phyloP scores from a whole-genome alignment of 768 basidiomycete genomes.

The Boletus reticulatus region DNA sequence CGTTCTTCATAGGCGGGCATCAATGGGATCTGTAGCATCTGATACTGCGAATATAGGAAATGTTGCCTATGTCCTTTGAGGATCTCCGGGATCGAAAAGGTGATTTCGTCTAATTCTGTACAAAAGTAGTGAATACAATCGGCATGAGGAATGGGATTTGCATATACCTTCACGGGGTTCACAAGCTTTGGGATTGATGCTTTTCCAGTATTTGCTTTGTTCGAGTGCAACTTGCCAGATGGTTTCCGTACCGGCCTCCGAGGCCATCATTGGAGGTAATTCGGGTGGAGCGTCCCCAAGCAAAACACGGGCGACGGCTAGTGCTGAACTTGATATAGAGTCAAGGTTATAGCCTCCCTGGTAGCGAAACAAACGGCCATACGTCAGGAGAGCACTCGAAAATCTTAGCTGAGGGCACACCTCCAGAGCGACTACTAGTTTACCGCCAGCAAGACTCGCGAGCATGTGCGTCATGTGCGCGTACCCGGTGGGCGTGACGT shows the following conservation, averaged over 20 bases:
- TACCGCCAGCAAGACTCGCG: conserved; percentile 81
- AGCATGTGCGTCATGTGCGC: conserved; percentile 99
- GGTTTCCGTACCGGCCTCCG: conserved; percentile 82
- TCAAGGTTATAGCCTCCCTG: conserved; percentile 96
- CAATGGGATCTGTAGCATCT: conserved; percentile 81
- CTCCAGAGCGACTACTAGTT: conserved; percentile 91
- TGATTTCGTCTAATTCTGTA: conserved; percentile 58
- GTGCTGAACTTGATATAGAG: conserved; percentile 81
- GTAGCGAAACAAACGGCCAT: neutral
- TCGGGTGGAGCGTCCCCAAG: conserved; percentile 84
- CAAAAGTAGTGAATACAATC: neutral
- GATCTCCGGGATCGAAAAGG: conserved; percentile 75
- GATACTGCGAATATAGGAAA: conserved; percentile 70
- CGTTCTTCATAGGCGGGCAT: conserved; percentile 65
- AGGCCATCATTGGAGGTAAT: conserved; percentile 69
- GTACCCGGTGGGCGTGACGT: conserved; percentile 89
- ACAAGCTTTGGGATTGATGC: conserved; percentile 74
- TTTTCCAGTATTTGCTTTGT: conserved; percentile 92
- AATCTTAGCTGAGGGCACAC: conserved; percentile 40
- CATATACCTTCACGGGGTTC: conserved; percentile 75
- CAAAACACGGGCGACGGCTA: conserved; percentile 86
- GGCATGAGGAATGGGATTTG: neutral
- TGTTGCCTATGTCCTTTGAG: conserved; percentile 89
- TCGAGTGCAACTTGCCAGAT: conserved; percentile 84
- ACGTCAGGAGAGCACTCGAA: neutral